Conservation (phyloP, 495 filamentous ascomycete genomes). For the Penicillium simplicissimum region DNA sequence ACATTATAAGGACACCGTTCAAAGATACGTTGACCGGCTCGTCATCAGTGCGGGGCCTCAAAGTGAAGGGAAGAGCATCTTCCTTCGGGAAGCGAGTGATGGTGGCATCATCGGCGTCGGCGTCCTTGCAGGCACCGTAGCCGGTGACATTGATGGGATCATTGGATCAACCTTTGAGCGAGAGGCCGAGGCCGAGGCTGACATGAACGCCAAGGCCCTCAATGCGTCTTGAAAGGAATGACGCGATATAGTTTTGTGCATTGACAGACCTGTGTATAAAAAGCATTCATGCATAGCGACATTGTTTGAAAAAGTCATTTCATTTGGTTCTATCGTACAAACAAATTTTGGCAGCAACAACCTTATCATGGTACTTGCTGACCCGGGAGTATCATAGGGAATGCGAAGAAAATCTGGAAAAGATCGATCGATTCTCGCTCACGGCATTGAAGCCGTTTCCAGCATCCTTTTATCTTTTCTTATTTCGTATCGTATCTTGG, state of each 20-base stretch:
- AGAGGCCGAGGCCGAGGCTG: conserved; percentile 3
- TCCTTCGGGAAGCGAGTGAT: conserved; percentile 64
- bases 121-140: conserved; percentile 57
- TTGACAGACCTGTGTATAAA: not conserved
- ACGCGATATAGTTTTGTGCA: not conserved
- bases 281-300: conserved; percentile 1
- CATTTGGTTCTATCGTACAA: conserved; percentile 17
- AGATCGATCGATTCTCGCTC: not conserved
- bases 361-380: not conserved
- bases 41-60: conserved; percentile 50
- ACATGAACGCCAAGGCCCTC: not conserved
- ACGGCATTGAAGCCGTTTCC: not conserved
- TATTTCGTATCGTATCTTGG: not conserved
- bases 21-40: conserved; percentile 61
- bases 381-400: not conserved
- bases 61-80: conserved; percentile 52
- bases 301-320: conserved; percentile 1
- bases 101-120: conserved; percentile 72
- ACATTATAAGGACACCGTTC: conserved; percentile 61
- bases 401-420: not conserved
- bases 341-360: not conserved
- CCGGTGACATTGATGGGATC: conserved; percentile 32
- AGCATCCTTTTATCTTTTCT: not conserved
- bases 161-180: conserved; percentile 27
- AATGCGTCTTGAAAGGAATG: not conserved